A percentile compares a stretch with the other conserved stretches of the same genome.
Conservation (phyloP, 2,329 filamentous ascomycete genomes). For the Fusarium brachygibbosum region DNA sequence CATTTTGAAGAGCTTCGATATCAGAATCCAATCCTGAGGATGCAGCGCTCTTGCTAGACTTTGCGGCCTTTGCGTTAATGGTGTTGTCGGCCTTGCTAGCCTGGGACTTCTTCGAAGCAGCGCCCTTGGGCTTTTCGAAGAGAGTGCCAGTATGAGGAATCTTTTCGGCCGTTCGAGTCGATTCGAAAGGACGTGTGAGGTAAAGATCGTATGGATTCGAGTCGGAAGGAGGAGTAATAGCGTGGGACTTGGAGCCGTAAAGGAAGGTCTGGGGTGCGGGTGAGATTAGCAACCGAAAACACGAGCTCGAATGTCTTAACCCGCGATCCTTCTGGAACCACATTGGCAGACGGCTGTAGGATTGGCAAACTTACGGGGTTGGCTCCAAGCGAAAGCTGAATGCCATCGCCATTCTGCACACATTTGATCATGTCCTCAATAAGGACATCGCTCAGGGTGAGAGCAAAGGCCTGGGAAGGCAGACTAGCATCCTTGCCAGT, state of each 20-base stretch:
- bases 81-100: slow-evolving; percentile 52
- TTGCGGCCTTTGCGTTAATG: slow-evolving; percentile 48
- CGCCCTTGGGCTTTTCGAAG: slow-evolving; percentile 58
- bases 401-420: slow-evolving; percentile 67
- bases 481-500: slow-evolving; percentile 59
- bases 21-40: slow-evolving; percentile 63
- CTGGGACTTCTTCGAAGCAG: slow-evolving; percentile 43
- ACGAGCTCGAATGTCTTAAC: slow-evolving; percentile 4
- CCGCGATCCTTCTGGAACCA: neutral
- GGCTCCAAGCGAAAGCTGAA: slow-evolving; percentile 70
- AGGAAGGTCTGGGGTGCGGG: slow-evolving; percentile 62
- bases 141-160: slow-evolving; percentile 67
- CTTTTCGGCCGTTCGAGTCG: slow-evolving; percentile 61
- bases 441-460: slow-evolving; percentile 69
- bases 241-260: slow-evolving; percentile 66
- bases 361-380: slow-evolving; percentile 66
- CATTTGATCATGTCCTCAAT: slow-evolving; percentile 74
- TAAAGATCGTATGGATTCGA: slow-evolving; percentile 69
- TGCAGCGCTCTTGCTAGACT: slow-evolving; percentile 53
- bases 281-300: slow-evolving; percentile 34
- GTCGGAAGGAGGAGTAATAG: slow-evolving; percentile 60
- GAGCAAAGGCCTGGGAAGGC: slow-evolving; percentile 68
- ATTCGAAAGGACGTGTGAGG: slow-evolving; percentile 65
- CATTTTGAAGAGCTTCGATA: slow-evolving; percentile 63
- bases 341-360: neutral